Evolutionary conservation across 306 rosid genomes (phyloP), one percentile per base, ranked within the genome.

Genomic region (Begonia masoniana): DNA sequence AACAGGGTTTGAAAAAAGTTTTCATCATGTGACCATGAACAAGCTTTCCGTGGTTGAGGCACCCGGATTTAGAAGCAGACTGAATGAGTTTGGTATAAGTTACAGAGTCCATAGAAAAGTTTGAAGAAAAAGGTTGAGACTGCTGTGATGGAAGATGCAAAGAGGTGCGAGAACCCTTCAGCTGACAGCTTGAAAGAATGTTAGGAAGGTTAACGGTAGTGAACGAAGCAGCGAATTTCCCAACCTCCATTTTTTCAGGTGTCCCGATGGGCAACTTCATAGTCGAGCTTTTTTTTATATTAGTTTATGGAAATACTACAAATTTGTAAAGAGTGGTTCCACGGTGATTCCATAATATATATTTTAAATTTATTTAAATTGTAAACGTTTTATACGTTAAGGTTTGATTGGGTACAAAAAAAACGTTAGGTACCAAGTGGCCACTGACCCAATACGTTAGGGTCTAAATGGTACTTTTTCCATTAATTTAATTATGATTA

Each of bases 21-120:
- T 63, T 73, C 6, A 63, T 57, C 59, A 77, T 70, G 46, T 73
- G 71, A 15, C 61, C 52, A 24, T 73, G 79, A 24, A 74, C 78
- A 57, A 66, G 74, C 45, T 73, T 69, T 13, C 71, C 74, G 9
- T 66, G 61, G 26, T 45, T 31, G 41, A 46, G 49, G 39, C 41
- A 59, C 50, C 78, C 70, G 10, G 66, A 43, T 63, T 50, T 67
- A 15, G 43, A 50, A 48, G 79, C 59, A 16, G 59, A 61, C 14
- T 70, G 74, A 23, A 69, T 43, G 55, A 73, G 21, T 12, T 63
- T 67, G 21, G 75, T 59, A 43, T 62, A 61, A 48, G 74, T 41
- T 41, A 49, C 59, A 42, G 72, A 58, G 60, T 77, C 71, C 7
- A 59, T 17, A 13, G 41, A 46, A 19, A 47, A 54, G 60, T 23